Base-by-base conservation (phyloP, 768 basidiomycete genomes). In the Auricularia sp. region DNA sequence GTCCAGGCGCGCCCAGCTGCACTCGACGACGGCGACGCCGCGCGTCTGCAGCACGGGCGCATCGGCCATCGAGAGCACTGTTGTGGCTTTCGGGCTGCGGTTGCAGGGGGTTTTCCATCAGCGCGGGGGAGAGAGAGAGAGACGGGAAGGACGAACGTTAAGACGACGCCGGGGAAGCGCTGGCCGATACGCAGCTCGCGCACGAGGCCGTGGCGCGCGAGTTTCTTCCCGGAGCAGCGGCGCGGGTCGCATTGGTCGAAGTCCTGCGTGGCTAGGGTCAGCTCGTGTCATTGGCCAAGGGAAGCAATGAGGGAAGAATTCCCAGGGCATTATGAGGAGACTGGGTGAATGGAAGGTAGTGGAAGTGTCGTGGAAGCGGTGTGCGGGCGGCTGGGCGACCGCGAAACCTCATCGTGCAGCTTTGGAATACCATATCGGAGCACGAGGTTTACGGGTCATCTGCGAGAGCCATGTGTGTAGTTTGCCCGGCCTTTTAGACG, bases 221-320 rank as follows among this genome's bases (percentile, higher is more conserved):
- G 84, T 73, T 92, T 95, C 79, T 97, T 98, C 3, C 97, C 97
- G 3, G 85, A 87, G 69, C 88, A 90, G 63, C 85, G 78, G 59
- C 87, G 87, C 0, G 96, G 95, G 74, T 99, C 96, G 72, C 97
- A 99, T 73, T 99, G 97, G 73, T 91, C 89, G 76, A 99, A 98
- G 73, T 99, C 96, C 94, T 96, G 64, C 54, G 65, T n/a, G 34
- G n/a, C 33, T 39, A 39, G 62, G 4, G 47, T 64, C 58, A 64
- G 69, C 33, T 3, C 56, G 39, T 29, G 29, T 29, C 29, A 4
- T 42, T 14, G 39, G 13, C 39, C 8, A 14, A 42, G 39, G 13
- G 7, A 42, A 42, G 8, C 39, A 42, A 14, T 14, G 29, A 29
- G 29, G 29, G 29, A 29, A 29, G 29, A 29, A 29, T 29, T 29